Evolutionary conservation across 1,284 basidiomycete genomes (phyloP), one percentile per base, ranked within the genome.

Genomic region (Wolfiporia cocos): DNA sequence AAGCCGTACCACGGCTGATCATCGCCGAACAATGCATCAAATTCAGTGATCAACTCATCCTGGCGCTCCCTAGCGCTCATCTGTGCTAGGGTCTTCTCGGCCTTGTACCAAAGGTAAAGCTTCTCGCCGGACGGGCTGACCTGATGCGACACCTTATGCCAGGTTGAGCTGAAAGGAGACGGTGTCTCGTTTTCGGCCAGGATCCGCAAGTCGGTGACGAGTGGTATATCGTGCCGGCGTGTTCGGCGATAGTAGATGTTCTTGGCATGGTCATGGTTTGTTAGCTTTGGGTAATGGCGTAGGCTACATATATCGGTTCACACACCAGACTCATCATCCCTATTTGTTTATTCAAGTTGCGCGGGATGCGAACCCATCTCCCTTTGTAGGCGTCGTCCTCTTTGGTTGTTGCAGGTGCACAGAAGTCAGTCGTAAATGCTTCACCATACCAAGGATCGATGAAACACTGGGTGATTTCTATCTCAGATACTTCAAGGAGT

Each of bases 1-100:
- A 92, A 95, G 0, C 91, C 92, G 51, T 81, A 92, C 78, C 87
- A 91, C 0, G 89, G 79, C 5, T 74, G 68, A 41, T 83, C 80
- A 37, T 86, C 80, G 3, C 92, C 92, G 55, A 81, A 94, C 0
- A 88, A 63, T 2, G 94, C 71, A 57, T 94, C 91, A n/a, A 95
- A 50, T 61, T 96, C 92, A 1, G 91, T 95, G 51, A 96, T 78
- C 15, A 90, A 65, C 34, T 78, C 46, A n/a, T 53, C 67, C 33
- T 67, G 56, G 43, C 72, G 76, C 44, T 86, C 80, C n/a, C 71
- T 69, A 15, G 67, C 48, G 4, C 64, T 68, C 72, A 86, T 78
- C 33, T 81, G 69, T 18, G 61, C 66, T 47, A 76, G 65, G 3
- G 78, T 74, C 56, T 83, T 80, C 5, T 76, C 81, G 3, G 70